Evolutionary conservation across 139 green algal species (phyloP).

Genomic region (Chlorella sp.): DNA sequence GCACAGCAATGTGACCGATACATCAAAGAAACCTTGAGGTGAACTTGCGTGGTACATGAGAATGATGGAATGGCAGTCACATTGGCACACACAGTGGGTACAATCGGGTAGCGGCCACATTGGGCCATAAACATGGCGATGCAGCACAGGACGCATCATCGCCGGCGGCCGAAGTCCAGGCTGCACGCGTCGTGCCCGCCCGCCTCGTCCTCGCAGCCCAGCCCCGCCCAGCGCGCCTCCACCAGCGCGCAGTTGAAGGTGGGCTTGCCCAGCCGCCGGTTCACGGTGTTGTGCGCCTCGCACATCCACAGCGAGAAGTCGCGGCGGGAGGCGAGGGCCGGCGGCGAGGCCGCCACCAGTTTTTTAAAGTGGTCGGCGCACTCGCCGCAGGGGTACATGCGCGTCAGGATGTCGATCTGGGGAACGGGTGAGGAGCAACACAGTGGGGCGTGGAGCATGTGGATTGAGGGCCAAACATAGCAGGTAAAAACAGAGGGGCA

Average conservation of each 20-base stretch:
- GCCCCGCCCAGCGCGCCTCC: constrained; percentile 67
- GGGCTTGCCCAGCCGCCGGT: constrained; percentile 81
- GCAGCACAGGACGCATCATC: too few species aligned
- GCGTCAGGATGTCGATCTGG: constrained; percentile 75
- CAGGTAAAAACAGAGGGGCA: too few species aligned
- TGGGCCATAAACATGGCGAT: too few species aligned
- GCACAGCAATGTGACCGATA: neutral
- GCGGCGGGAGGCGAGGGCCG: constrained; percentile 1
- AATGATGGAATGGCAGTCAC: too few species aligned
- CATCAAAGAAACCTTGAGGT: neutral
- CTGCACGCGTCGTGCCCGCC: constrained; percentile 34
- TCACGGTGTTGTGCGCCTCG: constrained; percentile 85
- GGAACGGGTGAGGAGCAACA: neutral
- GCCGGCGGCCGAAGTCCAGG: constrained; percentile 16
- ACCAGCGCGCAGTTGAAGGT: constrained; percentile 86
- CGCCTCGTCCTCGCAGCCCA: constrained; percentile 69
- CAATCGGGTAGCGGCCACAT: too few species aligned
- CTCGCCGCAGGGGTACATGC: constrained; percentile 94
- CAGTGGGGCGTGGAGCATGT: too few species aligned
- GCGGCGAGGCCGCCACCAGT: constrained; percentile 48
- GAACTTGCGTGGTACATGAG: neutral
- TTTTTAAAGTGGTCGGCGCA: constrained; percentile 90
- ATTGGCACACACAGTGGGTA: too few species aligned
- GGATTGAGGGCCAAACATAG: too few species aligned
- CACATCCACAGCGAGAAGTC: constrained; percentile 88